Evolutionary conservation across 2,329 filamentous ascomycete genomes (phyloP).

Genomic region (Pyricularia pennisetigena): DNA sequence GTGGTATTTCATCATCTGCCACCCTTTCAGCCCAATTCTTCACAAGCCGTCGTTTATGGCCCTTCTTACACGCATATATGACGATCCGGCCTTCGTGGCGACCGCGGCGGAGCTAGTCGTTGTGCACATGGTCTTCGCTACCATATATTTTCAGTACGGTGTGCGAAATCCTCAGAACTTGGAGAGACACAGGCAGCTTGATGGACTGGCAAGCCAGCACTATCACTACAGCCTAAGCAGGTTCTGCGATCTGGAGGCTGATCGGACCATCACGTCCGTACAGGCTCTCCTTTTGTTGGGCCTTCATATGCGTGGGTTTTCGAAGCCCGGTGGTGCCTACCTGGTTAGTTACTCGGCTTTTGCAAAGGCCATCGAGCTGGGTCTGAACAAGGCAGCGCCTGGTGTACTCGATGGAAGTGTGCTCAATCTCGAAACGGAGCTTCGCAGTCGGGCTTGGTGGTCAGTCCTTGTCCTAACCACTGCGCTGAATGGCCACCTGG

Average conservation of each 20-base stretch:
- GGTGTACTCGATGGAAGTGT: slow-evolving; percentile 48
- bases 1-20: slow-evolving; percentile 67
- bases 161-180: slow-evolving; percentile 52
- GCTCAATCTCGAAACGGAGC: slow-evolving; percentile 56
- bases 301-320: slow-evolving; percentile 64
- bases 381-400: slow-evolving; percentile 43
- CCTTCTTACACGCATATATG: slow-evolving; percentile 59
- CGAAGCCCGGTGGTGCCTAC: slow-evolving; percentile 68
- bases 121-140: slow-evolving; percentile 71
- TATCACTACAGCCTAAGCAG: slow-evolving; percentile 67
- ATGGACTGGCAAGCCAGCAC: slow-evolving; percentile 62
- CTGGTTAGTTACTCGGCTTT: slow-evolving; percentile 57
- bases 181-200: slow-evolving; percentile 42
- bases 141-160: slow-evolving; percentile 70
- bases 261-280: slow-evolving; percentile 54
- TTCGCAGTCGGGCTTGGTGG: slow-evolving; percentile 75
- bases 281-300: slow-evolving; percentile 67
- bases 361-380: slow-evolving; percentile 61
- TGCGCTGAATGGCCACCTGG: slow-evolving; percentile 65
- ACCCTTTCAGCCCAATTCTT: slow-evolving; percentile 65
- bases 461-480: slow-evolving; percentile 55
- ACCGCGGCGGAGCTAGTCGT: slow-evolving; percentile 56
- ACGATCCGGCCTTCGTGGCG: slow-evolving; percentile 54
- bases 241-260: slow-evolving; percentile 53
- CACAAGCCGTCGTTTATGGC: slow-evolving; percentile 65